Percentiles rank a stretch among this genome's conserved stretches.
Evolutionary conservation across 305 asterid genomes (phyloP).

Genomic region (Solanum aculeatissimum): DNA sequence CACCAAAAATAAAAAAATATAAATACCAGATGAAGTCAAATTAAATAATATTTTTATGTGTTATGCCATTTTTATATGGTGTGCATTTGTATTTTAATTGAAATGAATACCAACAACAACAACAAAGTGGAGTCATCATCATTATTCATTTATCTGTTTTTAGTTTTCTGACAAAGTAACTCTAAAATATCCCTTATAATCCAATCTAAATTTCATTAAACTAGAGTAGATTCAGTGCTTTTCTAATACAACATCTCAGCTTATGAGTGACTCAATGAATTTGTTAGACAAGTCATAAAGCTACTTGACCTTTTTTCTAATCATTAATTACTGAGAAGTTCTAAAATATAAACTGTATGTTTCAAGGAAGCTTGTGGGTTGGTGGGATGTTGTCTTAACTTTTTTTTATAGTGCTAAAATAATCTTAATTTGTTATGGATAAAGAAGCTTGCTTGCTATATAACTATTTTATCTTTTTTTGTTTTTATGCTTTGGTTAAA

Average conservation of each 20-base stretch:
- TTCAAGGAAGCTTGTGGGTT: neutral
- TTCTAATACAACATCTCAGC: neutral
- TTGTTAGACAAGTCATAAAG: neutral
- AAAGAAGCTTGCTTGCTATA: neutral
- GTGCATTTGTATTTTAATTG: too few relatives aligned
- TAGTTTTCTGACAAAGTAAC: neutral
- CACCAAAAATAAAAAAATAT: too few relatives aligned
- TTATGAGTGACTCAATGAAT: neutral
- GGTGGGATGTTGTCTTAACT: neutral
- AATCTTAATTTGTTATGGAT: neutral
- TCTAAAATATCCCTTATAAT: slow-evolving; percentile 1
- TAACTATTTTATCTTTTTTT: neutral
- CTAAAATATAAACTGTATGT: neutral
- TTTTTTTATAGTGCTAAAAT: neutral
- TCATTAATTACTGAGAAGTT: neutral
- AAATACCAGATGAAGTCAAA: too few relatives aligned
- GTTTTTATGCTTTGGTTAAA: neutral
- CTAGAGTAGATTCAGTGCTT: neutral
- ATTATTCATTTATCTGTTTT: neutral
- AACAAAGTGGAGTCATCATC: neutral
- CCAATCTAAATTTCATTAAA: neutral
- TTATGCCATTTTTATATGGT: too few relatives aligned
- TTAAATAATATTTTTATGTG: too few relatives aligned
- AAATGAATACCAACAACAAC: too few relatives aligned
- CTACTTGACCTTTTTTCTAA: neutral